Evolutionary conservation across 768 basidiomycete genomes (phyloP).

Genomic region (Suillus paluster): DNA sequence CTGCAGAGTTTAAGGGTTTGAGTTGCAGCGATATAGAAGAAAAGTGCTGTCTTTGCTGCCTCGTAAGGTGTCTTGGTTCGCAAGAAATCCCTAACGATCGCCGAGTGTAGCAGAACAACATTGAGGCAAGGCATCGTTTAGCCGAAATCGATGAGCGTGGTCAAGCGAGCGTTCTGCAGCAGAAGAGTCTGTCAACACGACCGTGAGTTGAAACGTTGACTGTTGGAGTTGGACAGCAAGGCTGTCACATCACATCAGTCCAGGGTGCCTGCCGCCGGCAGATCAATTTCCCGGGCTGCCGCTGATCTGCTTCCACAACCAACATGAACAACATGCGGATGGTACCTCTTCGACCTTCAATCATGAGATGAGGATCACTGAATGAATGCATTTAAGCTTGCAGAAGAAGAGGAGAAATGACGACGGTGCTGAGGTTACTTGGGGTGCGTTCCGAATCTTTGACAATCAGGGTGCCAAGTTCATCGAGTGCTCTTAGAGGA

Average conservation of each 20-base stretch:
- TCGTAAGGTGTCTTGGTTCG: slow-evolving; percentile 26
- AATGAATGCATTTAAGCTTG: slow-evolving; percentile 49
- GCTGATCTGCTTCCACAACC: slow-evolving; percentile 8
- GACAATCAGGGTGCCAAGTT: neutral
- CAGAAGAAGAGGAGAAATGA: slow-evolving; percentile 79
- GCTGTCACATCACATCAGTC: too few species aligned
- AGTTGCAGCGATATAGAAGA: slow-evolving; percentile 36
- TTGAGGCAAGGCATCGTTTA: slow-evolving; percentile 5
- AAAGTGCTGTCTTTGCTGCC: slow-evolving; percentile 35
- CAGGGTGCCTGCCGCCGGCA: too few species aligned
- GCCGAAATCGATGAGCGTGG: slow-evolving; percentile 7
- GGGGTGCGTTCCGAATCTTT: slow-evolving; percentile 57
- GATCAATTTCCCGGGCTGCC: neutral
- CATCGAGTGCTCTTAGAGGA: slow-evolving; percentile 53
- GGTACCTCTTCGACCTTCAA: slow-evolving; percentile 41
- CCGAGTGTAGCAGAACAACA: slow-evolving; percentile 12
- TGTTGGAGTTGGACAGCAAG: too few species aligned
- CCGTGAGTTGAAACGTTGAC: neutral
- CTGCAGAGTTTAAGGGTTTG: slow-evolving; percentile 32
- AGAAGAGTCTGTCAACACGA: neutral
- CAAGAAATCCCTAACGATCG: slow-evolving; percentile 21
- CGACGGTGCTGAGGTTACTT: slow-evolving; percentile 78
- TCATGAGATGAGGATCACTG: slow-evolving; percentile 8
- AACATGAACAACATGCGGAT: slow-evolving; percentile 57
- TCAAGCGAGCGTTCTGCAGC: neutral